A percentile compares a stretch with the other conserved stretches of the same genome.
phyloP scores from a whole-genome alignment of 2,329 filamentous ascomycete genomes.

The Colletotrichum camelliae region DNA sequence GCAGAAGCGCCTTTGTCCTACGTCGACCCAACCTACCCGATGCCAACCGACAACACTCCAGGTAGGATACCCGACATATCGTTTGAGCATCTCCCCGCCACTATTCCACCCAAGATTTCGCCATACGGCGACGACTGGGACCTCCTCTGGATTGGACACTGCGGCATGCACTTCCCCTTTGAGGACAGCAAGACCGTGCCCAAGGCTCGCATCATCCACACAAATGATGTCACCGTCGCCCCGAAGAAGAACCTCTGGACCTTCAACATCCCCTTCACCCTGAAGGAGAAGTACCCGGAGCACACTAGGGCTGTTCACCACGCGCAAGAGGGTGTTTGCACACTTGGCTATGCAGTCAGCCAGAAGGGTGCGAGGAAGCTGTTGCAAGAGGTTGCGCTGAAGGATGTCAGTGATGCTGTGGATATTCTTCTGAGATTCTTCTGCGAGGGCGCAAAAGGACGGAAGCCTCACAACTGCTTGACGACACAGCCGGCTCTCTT shows the following conservation, averaged over 20 bases:
- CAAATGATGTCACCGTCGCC: conserved; percentile 41
- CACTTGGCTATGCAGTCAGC: conserved; percentile 49
- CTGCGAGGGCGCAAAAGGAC: conserved; percentile 43
- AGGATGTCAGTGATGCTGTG: conserved; percentile 41
- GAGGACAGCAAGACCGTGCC: conserved; percentile 24
- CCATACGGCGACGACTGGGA: conserved; percentile 60
- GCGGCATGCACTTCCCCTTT: conserved; percentile 40
- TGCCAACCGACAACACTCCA: background rate
- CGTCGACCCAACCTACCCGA: conserved; percentile 30
- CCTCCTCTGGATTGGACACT: conserved; percentile 56
- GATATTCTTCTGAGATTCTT: conserved; percentile 52
- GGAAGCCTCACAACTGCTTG: conserved; percentile 43
- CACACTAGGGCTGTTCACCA: conserved; percentile 52
- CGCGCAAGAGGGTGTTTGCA: conserved; percentile 43
- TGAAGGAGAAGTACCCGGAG: conserved; percentile 38
- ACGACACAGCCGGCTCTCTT: conserved; percentile 49
- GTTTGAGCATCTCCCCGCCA: conserved; percentile 26
- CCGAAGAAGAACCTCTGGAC: conserved; percentile 35
- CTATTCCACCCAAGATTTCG: conserved; percentile 29
- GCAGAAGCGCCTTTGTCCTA: conserved; percentile 13
- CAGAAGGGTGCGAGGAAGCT: conserved; percentile 47
- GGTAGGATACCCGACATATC: conserved; percentile 20
- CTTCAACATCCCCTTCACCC: conserved; percentile 38
- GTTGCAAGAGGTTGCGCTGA: conserved; percentile 47
- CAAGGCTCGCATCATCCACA: conserved; percentile 34